Evolutionary conservation across 1,284 basidiomycete genomes (phyloP).

Genomic region (Earliella scabrosa): DNA sequence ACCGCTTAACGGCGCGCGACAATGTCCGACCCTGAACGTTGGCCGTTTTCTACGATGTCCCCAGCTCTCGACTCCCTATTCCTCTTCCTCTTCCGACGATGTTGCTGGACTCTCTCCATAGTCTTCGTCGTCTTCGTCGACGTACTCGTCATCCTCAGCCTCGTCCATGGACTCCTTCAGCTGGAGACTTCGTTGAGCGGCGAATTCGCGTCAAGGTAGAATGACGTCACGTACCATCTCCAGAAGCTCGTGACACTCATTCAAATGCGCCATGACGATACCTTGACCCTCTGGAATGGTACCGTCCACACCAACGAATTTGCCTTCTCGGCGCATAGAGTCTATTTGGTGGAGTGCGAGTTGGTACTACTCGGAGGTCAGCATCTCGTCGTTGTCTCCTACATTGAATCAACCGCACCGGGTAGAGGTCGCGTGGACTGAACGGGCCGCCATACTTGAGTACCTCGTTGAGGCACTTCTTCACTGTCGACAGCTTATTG

Average conservation of each 20-base stretch:
- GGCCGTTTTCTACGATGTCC: neutral
- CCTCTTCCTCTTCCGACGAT: slow-evolving; percentile 28
- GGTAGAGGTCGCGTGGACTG: slow-evolving; percentile 94
- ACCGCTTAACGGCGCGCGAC: neutral
- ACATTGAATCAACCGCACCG: too few species aligned
- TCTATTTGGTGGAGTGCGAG: slow-evolving; percentile 96
- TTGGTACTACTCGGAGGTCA: too few species aligned
- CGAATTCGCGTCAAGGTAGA: neutral
- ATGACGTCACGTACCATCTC: slow-evolving; percentile 71
- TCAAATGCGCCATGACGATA: slow-evolving; percentile 94
- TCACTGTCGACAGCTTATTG: slow-evolving; percentile 92
- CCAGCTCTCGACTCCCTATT: neutral
- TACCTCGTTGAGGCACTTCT: slow-evolving; percentile 97
- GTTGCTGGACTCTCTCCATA: slow-evolving; percentile 27
- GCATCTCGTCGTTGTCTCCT: too few species aligned
- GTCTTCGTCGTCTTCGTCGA: slow-evolving; percentile 36
- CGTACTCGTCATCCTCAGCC: slow-evolving; percentile 59
- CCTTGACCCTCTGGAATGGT: slow-evolving; percentile 95
- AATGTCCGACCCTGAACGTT: neutral
- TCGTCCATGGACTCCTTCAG: slow-evolving; percentile 82
- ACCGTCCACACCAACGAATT: slow-evolving; percentile 86
- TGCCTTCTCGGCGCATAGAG: slow-evolving; percentile 89
- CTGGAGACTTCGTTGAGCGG: slow-evolving; percentile 39
- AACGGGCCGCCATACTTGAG: slow-evolving; percentile 97
- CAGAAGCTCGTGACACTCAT: slow-evolving; percentile 94